Evolutionary conservation across 176 grass and related monocot genomes (phyloP).

Genomic region (Bromus sterilis): DNA sequence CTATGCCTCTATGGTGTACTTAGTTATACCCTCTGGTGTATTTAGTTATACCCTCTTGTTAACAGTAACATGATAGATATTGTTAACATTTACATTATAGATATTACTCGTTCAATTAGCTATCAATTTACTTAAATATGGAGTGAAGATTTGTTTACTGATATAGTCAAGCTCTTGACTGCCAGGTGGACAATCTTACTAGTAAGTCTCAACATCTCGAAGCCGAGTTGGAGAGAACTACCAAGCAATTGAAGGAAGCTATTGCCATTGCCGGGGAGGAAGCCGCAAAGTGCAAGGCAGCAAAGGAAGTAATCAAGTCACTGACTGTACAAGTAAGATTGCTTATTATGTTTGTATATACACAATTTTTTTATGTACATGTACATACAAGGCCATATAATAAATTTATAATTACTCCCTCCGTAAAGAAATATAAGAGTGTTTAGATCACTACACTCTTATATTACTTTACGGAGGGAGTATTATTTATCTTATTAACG

Average conservation of each 20-base stretch:
- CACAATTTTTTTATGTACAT: background rate
- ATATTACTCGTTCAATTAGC: background rate
- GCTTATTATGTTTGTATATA: background rate
- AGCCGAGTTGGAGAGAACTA: constrained; percentile 77
- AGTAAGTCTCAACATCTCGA: constrained; percentile 71
- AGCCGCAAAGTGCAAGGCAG: constrained; percentile 86
- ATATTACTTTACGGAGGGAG: too few relatives aligned
- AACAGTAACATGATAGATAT: constrained; percentile 2
- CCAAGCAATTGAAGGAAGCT: constrained; percentile 89
- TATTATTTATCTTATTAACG: background rate
- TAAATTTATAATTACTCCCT: constrained; percentile 1
- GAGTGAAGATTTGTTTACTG: background rate
- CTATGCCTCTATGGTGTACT: background rate
- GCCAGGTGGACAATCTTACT: constrained; percentile 74
- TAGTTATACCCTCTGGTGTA: background rate
- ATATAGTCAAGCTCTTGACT: constrained; percentile 21
- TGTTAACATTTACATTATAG: constrained; percentile 8
- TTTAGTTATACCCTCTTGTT: background rate
- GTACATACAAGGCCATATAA: background rate
- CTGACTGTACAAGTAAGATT: constrained; percentile 77
- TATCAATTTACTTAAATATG: constrained; percentile 15
- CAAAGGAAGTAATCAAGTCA: constrained; percentile 94
- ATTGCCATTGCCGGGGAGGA: constrained; percentile 81
- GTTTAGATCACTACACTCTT: too few relatives aligned
- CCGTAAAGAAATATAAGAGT: too few relatives aligned